Base-by-base conservation (phyloP, 2,329 filamentous ascomycete genomes). In the Ophiostoma quercus region DNA sequence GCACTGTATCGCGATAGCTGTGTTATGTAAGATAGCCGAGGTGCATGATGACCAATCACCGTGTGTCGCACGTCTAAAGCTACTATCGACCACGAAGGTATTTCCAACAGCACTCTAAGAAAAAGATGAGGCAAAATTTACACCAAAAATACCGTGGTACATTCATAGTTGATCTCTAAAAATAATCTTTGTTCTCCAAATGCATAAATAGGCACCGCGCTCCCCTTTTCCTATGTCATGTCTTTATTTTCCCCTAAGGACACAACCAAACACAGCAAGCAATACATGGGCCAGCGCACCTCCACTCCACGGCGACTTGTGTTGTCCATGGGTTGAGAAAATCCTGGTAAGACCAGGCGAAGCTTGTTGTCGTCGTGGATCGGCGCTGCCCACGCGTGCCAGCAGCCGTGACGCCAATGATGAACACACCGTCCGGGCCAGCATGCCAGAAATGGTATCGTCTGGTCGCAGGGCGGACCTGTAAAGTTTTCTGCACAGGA, bases 1-100 rank as follows among this genome's bases (percentile, higher is more conserved):
- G 29, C 22, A 32, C 57, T 8, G 19, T 19, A 63, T 39, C 60
- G 32, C 32, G 60, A 32, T 62, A 14, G 22, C n/a, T 32, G 22
- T 60, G 54, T 60, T 29, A 60, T 54, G 47, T 54, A 60, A 32
- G 54, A 29, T 60, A 60, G 29, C 57, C 57, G 57, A 66, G 62
- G 4, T 39, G 14, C 19, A 66, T 14, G 65, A 12, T 67, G 65
- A 67, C 65, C 47, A 67, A 65, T 37, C 60, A 65, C 32, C 29
- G 6, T 47, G 43, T 47, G 43, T 47, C 34, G 34, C 34, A 34
- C 34, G 34, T 14, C 39, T 41, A 11, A 11, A 39, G 25, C 25
- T 29, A 34, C 34, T 14, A 41, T 41, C 3, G 19, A 51, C 25
- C 51, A 57, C 7, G 51, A 57, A 11, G n/a, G 51, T 25, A 57